phyloP scores from a whole-genome alignment of 441 rosid genomes.

The Cnidoscolus chayamansa region DNA sequence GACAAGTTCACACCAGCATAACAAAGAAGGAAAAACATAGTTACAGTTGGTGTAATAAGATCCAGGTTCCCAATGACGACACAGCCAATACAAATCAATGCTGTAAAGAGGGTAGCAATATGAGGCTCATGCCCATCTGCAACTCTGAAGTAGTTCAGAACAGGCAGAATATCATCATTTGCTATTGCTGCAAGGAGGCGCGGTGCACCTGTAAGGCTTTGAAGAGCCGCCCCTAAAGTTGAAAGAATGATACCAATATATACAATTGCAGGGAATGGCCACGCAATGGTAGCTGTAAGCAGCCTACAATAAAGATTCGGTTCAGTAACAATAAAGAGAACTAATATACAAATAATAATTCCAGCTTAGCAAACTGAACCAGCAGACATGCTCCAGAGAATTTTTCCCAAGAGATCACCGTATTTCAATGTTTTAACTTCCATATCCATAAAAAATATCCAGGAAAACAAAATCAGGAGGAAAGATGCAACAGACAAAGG shows the following conservation, averaged over 20 bases:
- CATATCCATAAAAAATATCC: not conserved
- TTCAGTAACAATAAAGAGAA: constrained; percentile 20
- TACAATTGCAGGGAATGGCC: constrained; percentile 90
- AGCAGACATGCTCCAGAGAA: not conserved
- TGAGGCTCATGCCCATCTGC: constrained; percentile 88
- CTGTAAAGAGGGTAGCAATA: constrained; percentile 86
- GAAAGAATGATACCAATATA: constrained; percentile 94
- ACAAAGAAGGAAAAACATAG: constrained; percentile 97
- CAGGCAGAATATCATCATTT: constrained; percentile 96
- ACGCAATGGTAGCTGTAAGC: constrained; percentile 93
- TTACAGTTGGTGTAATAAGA: constrained; percentile 92
- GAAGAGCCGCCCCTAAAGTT: constrained; percentile 98
- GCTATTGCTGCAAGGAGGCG: constrained; percentile 97
- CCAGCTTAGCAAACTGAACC: not conserved
- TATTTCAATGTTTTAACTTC: not conserved
- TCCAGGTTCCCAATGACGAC: constrained; percentile 95
- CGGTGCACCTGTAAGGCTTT: constrained; percentile 96
- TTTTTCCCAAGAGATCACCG: not conserved
- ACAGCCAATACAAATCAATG: constrained; percentile 84
- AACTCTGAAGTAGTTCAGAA: constrained; percentile 91
- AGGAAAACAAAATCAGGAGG: constrained; percentile 1
- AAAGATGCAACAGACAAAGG: not conserved
- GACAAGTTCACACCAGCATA: constrained; percentile 97
- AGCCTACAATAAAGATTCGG: constrained; percentile 53
- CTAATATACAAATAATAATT: not conserved